These are phyloP conservation scores for Ophiostoma fasciatum DNA, from an alignment of 2,329 filamentous ascomycete species.

Conservation along the genomic window DNA sequence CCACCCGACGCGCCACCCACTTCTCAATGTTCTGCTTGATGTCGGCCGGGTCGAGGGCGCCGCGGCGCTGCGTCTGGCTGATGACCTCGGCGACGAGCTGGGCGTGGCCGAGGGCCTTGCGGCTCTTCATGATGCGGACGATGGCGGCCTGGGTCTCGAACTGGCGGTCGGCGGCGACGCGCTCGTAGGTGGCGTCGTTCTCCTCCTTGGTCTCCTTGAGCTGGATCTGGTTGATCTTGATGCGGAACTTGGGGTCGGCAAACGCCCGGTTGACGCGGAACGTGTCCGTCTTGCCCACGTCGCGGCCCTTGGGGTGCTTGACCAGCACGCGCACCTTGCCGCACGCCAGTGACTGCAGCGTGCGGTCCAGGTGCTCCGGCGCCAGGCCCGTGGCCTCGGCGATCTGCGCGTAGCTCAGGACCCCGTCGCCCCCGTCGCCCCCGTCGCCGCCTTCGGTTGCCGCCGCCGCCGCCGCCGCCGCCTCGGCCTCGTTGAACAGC, in stretches of 20 bases:
- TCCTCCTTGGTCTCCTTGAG: conserved; percentile 91
- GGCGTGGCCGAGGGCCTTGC: conserved; percentile 74
- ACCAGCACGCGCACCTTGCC: conserved; percentile 70
- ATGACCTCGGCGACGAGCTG: conserved; percentile 88
- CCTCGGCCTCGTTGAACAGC: conserved; percentile 60
- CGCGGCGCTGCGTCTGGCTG: conserved; percentile 71
- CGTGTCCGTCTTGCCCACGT: conserved; percentile 63
- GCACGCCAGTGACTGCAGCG: conserved; percentile 87
- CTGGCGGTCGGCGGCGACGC: conserved; percentile 75
- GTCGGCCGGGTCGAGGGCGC: conserved; percentile 68
- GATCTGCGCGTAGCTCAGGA: conserved; percentile 63
- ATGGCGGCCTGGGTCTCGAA: conserved; percentile 97
- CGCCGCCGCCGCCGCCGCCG: too few species aligned
- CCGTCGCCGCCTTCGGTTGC: not conserved
- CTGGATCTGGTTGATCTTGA: conserved; percentile 99
- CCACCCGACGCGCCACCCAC: conserved; percentile 37
- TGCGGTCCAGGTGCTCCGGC: conserved; percentile 69
- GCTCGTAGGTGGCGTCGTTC: conserved; percentile 85
- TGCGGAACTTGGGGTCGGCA: conserved; percentile 64
- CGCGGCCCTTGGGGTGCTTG: conserved; percentile 74
- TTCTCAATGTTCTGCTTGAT: conserved; percentile 98
- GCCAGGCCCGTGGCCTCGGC: conserved; percentile 58
- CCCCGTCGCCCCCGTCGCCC: conserved; percentile 25
- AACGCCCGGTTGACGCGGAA: conserved; percentile 74
- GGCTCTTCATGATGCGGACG: conserved; percentile 90